Evolutionary conservation across 768 basidiomycete species (phyloP), one percentile per base, ranked within the genome.

Genomic region (Pulveroboletus sp.): DNA sequence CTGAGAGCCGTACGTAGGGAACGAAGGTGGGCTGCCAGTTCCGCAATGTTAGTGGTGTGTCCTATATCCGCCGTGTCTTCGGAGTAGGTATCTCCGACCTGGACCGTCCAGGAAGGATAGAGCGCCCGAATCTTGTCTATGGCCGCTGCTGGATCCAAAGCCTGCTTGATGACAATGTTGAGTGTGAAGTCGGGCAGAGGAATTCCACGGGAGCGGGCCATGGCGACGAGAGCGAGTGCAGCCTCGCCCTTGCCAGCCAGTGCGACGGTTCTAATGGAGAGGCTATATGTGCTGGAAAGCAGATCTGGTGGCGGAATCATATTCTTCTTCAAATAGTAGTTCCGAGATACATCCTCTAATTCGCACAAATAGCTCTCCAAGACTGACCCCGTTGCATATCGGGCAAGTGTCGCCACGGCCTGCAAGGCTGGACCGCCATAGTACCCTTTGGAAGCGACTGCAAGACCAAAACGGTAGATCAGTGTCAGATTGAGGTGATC

Each of bases 401-500:
- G 75, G 33, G 76, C 65, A 17, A 85, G 60, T 5, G 64, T 61
- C 2, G 72, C 67, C 27, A 79, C 49, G 42, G 63, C 59, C 7
- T 60, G 67, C 44, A 40, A 50, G 5, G 55, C 52, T 12, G 52
- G 53, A 4, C 35, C n/a, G 21, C 47, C 57, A 36, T 43, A 42
- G 47, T 75, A 76, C 0, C 82, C 82, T 54, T 78, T 81, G 16
- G 67, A 62, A 4, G 75, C 74, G n/a, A 71, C 67, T 5, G 72
- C 62, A 37, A 72, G 45, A 17, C 72, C 78, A 41, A 81, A 77
- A 13, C 62, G 68, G 46, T 71, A 57, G 14, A 78, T 50, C 21
- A 78, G 65, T 2, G 60, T 43, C 16, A 75, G 61, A 24, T 74
- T 65, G 39, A 66, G 61, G 31, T 56, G 52, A 1, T 53, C 53